Conservation (phyloP, 2,329 filamentous ascomycete species). For the Fusarium papillatum region DNA sequence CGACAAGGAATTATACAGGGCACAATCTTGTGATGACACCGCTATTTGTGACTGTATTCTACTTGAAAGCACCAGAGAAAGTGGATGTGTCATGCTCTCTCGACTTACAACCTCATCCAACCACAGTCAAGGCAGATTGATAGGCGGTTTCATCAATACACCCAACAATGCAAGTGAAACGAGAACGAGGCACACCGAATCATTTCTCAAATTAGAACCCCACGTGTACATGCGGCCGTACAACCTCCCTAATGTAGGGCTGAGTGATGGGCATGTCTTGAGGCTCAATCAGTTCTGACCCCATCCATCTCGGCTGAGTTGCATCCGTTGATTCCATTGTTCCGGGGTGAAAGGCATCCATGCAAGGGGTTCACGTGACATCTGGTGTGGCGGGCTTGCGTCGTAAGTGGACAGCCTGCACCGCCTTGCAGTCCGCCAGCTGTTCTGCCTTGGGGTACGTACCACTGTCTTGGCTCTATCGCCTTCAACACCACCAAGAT, state of each 20-base stretch:
- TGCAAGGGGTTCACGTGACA: not conserved
- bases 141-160: not conserved
- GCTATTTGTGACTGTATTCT: not conserved
- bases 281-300: slow-evolving; percentile 2
- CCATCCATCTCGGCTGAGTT: not conserved
- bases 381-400: not conserved
- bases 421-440: slow-evolving; percentile 21
- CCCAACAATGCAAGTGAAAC: not conserved
- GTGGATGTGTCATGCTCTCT: not conserved
- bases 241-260: not conserved
- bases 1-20: not conserved
- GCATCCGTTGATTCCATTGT: not conserved
- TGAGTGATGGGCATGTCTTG: slow-evolving; percentile 1
- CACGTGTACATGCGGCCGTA: not conserved
- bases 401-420: slow-evolving; percentile 13
- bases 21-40: not conserved
- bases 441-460: slow-evolving; percentile 17
- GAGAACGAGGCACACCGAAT: not conserved
- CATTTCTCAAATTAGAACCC: not conserved
- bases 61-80: not conserved
- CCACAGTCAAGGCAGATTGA: not conserved
- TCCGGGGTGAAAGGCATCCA: not conserved
- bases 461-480: not conserved
- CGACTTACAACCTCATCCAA: not conserved
- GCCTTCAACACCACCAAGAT: not conserved